Conservation (phyloP, 768 basidiomycete species). For the Macrocybe gigantea region DNA sequence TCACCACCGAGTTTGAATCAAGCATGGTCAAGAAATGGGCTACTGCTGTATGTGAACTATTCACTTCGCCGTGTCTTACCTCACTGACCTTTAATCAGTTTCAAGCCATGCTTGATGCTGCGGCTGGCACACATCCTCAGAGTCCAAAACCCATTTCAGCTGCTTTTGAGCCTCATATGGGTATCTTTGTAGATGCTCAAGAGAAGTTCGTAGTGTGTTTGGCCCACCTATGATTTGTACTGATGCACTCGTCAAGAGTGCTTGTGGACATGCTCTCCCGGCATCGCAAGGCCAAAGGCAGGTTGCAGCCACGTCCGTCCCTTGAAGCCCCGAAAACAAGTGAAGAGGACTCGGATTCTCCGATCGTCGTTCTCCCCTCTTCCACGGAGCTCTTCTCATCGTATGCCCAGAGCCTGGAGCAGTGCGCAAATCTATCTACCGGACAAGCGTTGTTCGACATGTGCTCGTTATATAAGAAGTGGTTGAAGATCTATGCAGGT, state of each 20-base stretch:
- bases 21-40: constrained; percentile 80
- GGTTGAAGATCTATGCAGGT: constrained; percentile 93
- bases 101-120: constrained; percentile 54
- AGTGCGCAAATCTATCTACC: constrained; percentile 86
- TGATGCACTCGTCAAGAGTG: constrained; percentile 43
- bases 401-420: constrained; percentile 91
- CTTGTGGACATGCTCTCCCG: constrained; percentile 87
- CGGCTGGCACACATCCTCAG: constrained; percentile 42
- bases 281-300: constrained; percentile 51
- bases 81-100: constrained; percentile 34
- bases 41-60: constrained; percentile 45
- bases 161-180: constrained; percentile 91
- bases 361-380: constrained; percentile 76
- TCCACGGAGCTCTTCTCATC: constrained; percentile 98
- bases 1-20: constrained; percentile 83
- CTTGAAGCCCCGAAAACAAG: constrained; percentile 48
- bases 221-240: background rate
- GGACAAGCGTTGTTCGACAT: constrained; percentile 82
- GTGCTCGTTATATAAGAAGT: constrained; percentile 81
- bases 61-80: background rate
- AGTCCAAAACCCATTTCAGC: constrained; percentile 71
- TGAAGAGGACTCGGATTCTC: constrained; percentile 38
- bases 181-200: constrained; percentile 92
- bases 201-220: constrained; percentile 59
- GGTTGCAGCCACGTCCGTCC: constrained; percentile 54